Evolutionary conservation across 2,329 filamentous ascomycete genomes (phyloP), one percentile per base, ranked within the genome.

Genomic region (Diatrype stigma): DNA sequence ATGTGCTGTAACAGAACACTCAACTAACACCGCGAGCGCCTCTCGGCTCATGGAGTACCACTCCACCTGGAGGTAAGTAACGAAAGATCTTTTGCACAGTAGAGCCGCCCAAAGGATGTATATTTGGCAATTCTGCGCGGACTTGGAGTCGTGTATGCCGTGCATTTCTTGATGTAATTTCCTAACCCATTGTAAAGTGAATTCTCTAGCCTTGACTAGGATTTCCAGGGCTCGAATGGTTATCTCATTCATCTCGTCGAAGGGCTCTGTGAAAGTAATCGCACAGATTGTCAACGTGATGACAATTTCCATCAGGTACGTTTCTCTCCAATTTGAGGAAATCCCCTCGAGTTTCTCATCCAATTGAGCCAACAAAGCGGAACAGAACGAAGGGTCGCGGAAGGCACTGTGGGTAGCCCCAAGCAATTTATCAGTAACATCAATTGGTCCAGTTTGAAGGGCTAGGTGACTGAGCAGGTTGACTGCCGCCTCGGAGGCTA

Each of bases 291-390:
- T 58, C 0, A 87, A 56, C 0, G 73, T 78, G 5, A 86, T 71
- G 2, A 86, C 49, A 0, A 77, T 71, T 4, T 81, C 76, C 81
- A 88, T 86, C 14, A 74, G 72, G 47, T 79, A 64, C 0, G 67
- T 69, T 53, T 88, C 84, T 0, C 82, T 73, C 78, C 82, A 86
- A 42, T 82, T 87, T 0, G 70, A 67, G 0, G 66, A 62, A 11
- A 87, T 75, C 0, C 61, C 60, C 0, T 70, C 61, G 0, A 87
- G 49, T 4, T 69, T 67, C 2, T 37, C 46, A 48, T 65, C 55
- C 0, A 87, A 59, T 44, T 83, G 76, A 0, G 45, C 35, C 6
- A 76, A 42, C 0, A 88, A 63, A 6, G 65, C 68, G 0, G 54
- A 12, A 37, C 80, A 81, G 52, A 87, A 86, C 0, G 42, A 7